phyloP scores from a whole-genome alignment of 2,329 filamentous ascomycete genomes.

The Cladosporium sp. region DNA sequence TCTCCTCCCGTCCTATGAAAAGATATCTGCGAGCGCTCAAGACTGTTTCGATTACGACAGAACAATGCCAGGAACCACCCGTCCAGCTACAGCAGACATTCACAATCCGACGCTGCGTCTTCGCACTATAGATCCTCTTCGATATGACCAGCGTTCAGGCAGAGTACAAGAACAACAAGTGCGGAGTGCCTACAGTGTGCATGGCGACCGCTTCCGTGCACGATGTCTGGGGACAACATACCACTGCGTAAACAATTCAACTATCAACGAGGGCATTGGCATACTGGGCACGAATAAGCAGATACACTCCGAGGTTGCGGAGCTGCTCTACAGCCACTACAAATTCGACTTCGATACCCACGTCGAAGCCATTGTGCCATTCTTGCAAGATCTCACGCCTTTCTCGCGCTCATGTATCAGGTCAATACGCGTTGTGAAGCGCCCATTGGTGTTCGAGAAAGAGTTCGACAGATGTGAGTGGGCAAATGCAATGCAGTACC shows the following conservation, averaged over 20 bases:
- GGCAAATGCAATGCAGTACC: conserved; percentile 46
- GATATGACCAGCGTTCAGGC: conserved; percentile 21
- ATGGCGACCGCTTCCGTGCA: conserved; percentile 37
- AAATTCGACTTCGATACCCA: conserved; percentile 55
- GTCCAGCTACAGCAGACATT: conserved; percentile 15
- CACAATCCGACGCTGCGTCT: conserved; percentile 34
- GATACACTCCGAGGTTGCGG: conserved; percentile 51
- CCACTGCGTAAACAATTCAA: conserved; percentile 38
- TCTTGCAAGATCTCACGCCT: conserved; percentile 52
- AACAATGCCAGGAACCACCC: conserved; percentile 15
- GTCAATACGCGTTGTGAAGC: conserved; percentile 50
- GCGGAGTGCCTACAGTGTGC: conserved; percentile 36
- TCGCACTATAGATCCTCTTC: conserved; percentile 38
- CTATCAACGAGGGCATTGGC: conserved; percentile 28
- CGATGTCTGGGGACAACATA: conserved; percentile 50
- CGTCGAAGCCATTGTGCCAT: conserved; percentile 55
- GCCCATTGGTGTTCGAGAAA: conserved; percentile 47
- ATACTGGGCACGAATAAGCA: conserved; percentile 31
- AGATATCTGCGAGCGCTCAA: conserved; percentile 29
- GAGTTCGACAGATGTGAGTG: conserved; percentile 53
- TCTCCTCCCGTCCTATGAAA: conserved; percentile 27
- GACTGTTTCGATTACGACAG: conserved; percentile 39
- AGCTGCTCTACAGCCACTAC: conserved; percentile 51
- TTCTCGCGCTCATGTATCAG: conserved; percentile 43
- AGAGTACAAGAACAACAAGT: conserved; percentile 21